These are phyloP conservation scores for Barnettozyma populi DNA, from an alignment of 805 yeast genomes.

Conservation along the genomic window DNA sequence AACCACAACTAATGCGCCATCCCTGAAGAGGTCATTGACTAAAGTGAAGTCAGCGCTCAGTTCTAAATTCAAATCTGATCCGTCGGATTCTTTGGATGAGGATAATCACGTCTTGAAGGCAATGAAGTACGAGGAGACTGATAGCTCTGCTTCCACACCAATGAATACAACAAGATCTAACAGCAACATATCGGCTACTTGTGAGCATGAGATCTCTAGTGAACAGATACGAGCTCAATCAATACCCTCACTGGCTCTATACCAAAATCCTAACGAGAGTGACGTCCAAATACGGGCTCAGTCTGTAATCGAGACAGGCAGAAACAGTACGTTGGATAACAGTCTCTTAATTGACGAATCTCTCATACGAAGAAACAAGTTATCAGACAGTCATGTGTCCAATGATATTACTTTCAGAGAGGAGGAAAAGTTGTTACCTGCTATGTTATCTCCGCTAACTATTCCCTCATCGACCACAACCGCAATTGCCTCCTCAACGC, in stretches of 20 bases:
- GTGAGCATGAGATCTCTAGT: background rate
- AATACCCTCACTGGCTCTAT: background rate
- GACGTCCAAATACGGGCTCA: background rate
- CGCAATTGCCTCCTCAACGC: background rate
- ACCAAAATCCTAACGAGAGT: background rate
- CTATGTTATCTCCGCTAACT: background rate
- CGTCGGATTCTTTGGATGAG: conserved; percentile 3
- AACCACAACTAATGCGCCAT: conserved; percentile 2
- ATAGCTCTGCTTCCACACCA: background rate
- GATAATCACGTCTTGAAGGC: conserved; percentile 15
- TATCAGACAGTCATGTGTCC: background rate
- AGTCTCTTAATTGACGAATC: background rate
- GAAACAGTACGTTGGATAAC: background rate
- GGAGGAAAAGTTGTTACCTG: conserved; percentile 2
- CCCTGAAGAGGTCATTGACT: conserved; percentile 21
- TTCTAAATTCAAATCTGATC: conserved; percentile 13
- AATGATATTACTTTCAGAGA: conserved; percentile 1
- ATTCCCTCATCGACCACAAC: background rate
- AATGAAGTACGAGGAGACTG: conserved; percentile 21
- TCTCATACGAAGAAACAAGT: background rate
- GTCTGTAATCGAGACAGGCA: background rate
- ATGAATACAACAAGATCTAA: conserved; percentile 7
- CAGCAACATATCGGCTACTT: background rate
- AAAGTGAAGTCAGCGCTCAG: conserved; percentile 21
- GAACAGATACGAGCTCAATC: background rate